phyloP scores from a whole-genome alignment of 176 grass and related monocot species.

The Chrysopogon serrulatus region DNA sequence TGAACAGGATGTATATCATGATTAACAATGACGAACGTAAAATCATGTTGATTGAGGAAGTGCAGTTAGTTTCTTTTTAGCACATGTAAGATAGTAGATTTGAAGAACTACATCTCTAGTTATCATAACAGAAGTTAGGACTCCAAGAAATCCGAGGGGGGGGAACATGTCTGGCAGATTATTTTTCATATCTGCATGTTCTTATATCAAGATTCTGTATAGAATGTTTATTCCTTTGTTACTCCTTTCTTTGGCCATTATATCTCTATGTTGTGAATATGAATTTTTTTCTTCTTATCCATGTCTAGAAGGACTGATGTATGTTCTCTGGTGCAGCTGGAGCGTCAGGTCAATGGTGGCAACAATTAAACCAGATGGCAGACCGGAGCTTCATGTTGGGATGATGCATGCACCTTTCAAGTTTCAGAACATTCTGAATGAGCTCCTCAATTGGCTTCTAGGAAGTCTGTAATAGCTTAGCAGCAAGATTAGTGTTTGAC shows the following conservation, averaged over 20 bases:
- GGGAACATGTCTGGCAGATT: neutral
- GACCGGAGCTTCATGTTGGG: constrained; percentile 12
- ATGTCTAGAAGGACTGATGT: neutral
- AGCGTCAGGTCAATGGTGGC: constrained; percentile 35
- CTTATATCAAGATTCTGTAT: neutral
- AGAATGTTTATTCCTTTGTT: neutral
- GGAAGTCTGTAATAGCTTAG: constrained; percentile 30
- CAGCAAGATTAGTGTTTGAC: constrained; percentile 3
- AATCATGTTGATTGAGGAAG: neutral
- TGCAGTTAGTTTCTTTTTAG: neutral
- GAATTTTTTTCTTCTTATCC: neutral
- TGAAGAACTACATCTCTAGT: neutral
- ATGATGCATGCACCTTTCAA: neutral
- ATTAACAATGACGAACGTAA: neutral
- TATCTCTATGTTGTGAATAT: neutral
- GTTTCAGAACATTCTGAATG: constrained; percentile 12
- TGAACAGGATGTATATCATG: neutral
- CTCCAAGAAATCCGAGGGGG: neutral
- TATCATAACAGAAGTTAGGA: neutral
- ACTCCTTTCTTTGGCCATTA: neutral
- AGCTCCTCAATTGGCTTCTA: neutral
- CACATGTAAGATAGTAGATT: neutral
- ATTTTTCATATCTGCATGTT: neutral
- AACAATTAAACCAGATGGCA: constrained; percentile 30
- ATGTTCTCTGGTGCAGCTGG: constrained; percentile 47